These are phyloP conservation scores for Fusarium nurragi DNA, from an alignment of 2,329 filamentous ascomycete genomes.

Conservation along the genomic window DNA sequence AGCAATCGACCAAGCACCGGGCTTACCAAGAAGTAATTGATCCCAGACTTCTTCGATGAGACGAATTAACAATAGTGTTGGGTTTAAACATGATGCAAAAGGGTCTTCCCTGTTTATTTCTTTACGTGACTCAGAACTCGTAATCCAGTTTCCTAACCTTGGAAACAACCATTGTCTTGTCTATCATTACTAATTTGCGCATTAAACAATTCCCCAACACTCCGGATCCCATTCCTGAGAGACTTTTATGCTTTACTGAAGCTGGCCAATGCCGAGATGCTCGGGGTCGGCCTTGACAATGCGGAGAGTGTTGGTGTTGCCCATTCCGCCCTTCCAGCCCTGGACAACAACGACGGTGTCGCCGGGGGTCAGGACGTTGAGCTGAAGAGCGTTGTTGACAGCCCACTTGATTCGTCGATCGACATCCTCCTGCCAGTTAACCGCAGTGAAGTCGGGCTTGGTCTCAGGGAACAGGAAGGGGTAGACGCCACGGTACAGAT, in stretches of 20 bases:
- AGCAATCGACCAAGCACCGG: neutral
- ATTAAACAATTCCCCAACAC: slow-evolving; percentile 38
- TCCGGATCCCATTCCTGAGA: slow-evolving; percentile 17
- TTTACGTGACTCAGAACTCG: slow-evolving; percentile 40
- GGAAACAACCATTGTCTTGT: slow-evolving; percentile 43
- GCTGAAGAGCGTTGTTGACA: slow-evolving; percentile 84
- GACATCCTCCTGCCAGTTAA: slow-evolving; percentile 99
- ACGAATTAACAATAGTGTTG: neutral
- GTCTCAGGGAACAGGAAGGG: slow-evolving; percentile 93
- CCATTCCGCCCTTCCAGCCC: slow-evolving; percentile 91
- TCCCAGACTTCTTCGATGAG: neutral
- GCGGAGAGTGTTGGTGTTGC: slow-evolving; percentile 85
- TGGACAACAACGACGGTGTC: slow-evolving; percentile 86
- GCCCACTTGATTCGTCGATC: slow-evolving; percentile 98
- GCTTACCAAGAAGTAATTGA: neutral
- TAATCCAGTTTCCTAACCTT: slow-evolving; percentile 42
- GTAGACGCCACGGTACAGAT: slow-evolving; percentile 97
- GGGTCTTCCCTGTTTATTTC: slow-evolving; percentile 33
- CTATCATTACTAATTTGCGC: slow-evolving; percentile 47
- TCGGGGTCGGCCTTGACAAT: slow-evolving; percentile 70
- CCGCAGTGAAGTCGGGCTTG: slow-evolving; percentile 93
- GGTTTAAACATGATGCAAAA: neutral
- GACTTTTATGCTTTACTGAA: slow-evolving; percentile 36
- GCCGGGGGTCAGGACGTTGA: slow-evolving; percentile 76
- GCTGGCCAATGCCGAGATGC: slow-evolving; percentile 65